Conservation (phyloP, 768 basidiomycete genomes). For the Hygrophoropsis aurantiaca region DNA sequence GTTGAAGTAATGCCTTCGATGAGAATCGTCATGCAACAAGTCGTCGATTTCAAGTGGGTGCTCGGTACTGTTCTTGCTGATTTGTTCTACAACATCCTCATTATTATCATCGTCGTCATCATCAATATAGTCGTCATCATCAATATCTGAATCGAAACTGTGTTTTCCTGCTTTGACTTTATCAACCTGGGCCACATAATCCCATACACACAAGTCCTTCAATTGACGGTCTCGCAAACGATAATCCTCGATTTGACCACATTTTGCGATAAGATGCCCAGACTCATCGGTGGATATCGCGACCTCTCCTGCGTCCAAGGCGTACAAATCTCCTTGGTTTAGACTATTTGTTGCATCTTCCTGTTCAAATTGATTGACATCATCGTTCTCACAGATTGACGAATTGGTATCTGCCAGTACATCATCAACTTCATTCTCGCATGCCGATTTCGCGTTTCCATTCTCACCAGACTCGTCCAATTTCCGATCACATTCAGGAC, state of each 20-base stretch:
- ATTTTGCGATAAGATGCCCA: slow-evolving; percentile 13
- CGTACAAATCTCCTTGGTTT: too few relatives aligned
- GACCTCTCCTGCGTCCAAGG: slow-evolving; percentile 1
- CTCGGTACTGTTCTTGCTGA: too few relatives aligned
- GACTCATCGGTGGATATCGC: not conserved
- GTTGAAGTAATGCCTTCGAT: not conserved
- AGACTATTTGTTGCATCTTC: too few relatives aligned
- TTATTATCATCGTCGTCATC: too few relatives aligned
- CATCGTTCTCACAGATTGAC: too few relatives aligned
- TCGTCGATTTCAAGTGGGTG: slow-evolving; percentile 7
- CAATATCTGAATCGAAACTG: not conserved
- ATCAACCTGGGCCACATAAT: slow-evolving; percentile 22
- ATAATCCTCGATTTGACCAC: slow-evolving; percentile 26
- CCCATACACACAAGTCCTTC: slow-evolving; percentile 24
- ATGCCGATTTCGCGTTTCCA: not conserved
- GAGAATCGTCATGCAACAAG: not conserved
- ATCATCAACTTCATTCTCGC: not conserved
- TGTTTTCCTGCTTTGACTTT: slow-evolving; percentile 16
- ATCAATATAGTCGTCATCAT: too few relatives aligned
- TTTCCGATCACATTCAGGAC: slow-evolving; percentile 29
- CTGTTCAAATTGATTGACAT: too few relatives aligned
- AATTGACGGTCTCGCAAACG: slow-evolving; percentile 14
- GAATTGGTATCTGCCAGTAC: too few relatives aligned
- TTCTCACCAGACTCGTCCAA: not conserved
- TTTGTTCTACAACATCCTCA: too few relatives aligned